These are phyloP conservation scores for Boletus sp. DNA, from an alignment of 1,284 basidiomycete species.

Conservation along the genomic window DNA sequence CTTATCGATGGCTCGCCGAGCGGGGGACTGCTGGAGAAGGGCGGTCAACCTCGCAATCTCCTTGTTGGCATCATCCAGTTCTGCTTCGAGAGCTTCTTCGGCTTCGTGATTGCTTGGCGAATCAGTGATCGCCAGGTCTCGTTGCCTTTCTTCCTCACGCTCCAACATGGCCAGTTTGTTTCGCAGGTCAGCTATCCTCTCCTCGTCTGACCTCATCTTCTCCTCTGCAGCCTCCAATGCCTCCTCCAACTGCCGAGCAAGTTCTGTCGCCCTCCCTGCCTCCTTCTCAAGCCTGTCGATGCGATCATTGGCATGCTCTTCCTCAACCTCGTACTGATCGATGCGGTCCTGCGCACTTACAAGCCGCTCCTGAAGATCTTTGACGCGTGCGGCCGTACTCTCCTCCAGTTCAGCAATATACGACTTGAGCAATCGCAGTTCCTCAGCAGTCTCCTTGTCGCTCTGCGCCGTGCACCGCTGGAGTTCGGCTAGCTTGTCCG, in stretches of 20 bases:
- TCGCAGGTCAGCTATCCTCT: slow-evolving; percentile 49
- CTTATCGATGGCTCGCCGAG: slow-evolving; percentile 66
- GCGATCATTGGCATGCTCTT: slow-evolving; percentile 46
- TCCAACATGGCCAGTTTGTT: slow-evolving; percentile 53
- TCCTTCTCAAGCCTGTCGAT: slow-evolving; percentile 52
- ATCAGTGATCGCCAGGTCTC: slow-evolving; percentile 36
- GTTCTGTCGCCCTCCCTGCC: slow-evolving; percentile 47
- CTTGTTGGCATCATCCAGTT: slow-evolving; percentile 75
- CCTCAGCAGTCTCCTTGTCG: slow-evolving; percentile 39
- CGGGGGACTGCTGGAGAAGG: slow-evolving; percentile 69
- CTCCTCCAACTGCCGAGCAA: slow-evolving; percentile 63
- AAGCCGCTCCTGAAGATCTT: slow-evolving; percentile 51
- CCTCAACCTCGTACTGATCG: slow-evolving; percentile 41
- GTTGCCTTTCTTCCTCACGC: slow-evolving; percentile 52
- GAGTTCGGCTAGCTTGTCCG: slow-evolving; percentile 38
- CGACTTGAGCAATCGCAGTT: slow-evolving; percentile 42
- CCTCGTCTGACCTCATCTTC: slow-evolving; percentile 60
- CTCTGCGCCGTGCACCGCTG: slow-evolving; percentile 32
- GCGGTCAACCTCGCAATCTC: slow-evolving; percentile 75
- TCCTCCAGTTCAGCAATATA: slow-evolving; percentile 57
- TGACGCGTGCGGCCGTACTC: slow-evolving; percentile 44
- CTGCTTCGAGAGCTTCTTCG: slow-evolving; percentile 65
- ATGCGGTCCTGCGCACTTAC: slow-evolving; percentile 44
- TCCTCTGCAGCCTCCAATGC: slow-evolving; percentile 67
- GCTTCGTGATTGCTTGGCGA: slow-evolving; percentile 45